phyloP scores from a whole-genome alignment of 257 asterid genomes.

The Apocynum venetum region DNA sequence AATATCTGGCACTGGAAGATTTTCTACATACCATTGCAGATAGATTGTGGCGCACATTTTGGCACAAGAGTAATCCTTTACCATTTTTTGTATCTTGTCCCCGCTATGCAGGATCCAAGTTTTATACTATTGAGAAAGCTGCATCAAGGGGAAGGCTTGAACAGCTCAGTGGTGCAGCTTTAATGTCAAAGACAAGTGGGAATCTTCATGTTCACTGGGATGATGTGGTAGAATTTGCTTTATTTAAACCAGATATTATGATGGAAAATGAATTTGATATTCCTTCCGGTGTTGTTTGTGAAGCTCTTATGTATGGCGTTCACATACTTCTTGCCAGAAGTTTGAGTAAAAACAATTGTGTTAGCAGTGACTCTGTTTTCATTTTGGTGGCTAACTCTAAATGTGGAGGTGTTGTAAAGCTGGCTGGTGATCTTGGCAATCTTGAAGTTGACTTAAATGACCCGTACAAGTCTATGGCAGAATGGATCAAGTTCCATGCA shows the following conservation, averaged over 20 bases:
- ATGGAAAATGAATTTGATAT: slow-evolving; percentile 38
- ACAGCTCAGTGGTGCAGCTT: slow-evolving; percentile 60
- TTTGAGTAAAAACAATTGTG: slow-evolving; percentile 37
- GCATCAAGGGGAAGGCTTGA: slow-evolving; percentile 54
- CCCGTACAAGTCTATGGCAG: slow-evolving; percentile 63
- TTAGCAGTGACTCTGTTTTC: slow-evolving; percentile 46
- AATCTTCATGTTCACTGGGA: slow-evolving; percentile 52
- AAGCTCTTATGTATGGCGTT: slow-evolving; percentile 70
- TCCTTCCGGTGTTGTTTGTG: slow-evolving; percentile 48
- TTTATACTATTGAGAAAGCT: slow-evolving; percentile 71
- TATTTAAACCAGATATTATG: slow-evolving; percentile 47
- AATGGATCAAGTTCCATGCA: slow-evolving; percentile 66
- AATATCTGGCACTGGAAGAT: slow-evolving; percentile 72
- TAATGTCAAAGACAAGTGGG: slow-evolving; percentile 46
- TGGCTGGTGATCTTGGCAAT: slow-evolving; percentile 68
- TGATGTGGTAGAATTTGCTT: slow-evolving; percentile 50
- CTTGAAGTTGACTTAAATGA: slow-evolving; percentile 53
- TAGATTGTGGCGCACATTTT: slow-evolving; percentile 74
- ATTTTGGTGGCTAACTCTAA: slow-evolving; percentile 60
- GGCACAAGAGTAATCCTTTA: slow-evolving; percentile 64
- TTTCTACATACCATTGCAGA: slow-evolving; percentile 65
- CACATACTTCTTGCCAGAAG: slow-evolving; percentile 64
- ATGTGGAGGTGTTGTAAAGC: slow-evolving; percentile 64
- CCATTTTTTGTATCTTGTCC: slow-evolving; percentile 66
- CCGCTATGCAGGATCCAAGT: slow-evolving; percentile 62